phyloP scores from a whole-genome alignment of 441 rosid species.

The Brassica hybrid region DNA sequence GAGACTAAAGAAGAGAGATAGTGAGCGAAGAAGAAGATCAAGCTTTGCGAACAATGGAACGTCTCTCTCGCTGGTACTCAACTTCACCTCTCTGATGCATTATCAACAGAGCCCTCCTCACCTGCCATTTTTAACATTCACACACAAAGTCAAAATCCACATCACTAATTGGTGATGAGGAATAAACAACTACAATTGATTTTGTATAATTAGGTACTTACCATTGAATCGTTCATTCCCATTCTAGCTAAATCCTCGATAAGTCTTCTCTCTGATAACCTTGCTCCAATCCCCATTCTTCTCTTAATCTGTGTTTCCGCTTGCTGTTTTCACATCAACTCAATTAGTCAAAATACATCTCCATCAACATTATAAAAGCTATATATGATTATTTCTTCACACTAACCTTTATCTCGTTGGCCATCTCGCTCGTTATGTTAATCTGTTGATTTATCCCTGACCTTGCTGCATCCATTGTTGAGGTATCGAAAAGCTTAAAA shows the following conservation, averaged over 20 bases:
- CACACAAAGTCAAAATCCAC: slow-evolving; percentile 14
- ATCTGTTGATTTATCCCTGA: slow-evolving; percentile 94
- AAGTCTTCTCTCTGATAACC: slow-evolving; percentile 86
- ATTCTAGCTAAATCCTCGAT: slow-evolving; percentile 83
- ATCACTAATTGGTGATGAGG: background rate
- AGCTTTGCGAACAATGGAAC: slow-evolving; percentile 76
- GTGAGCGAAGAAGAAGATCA: slow-evolving; percentile 35
- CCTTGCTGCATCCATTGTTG: slow-evolving; percentile 96
- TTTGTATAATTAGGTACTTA: too few relatives aligned
- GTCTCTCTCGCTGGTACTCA: slow-evolving; percentile 90
- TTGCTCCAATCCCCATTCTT: slow-evolving; percentile 87
- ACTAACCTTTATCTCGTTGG: slow-evolving; percentile 76
- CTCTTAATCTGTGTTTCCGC: slow-evolving; percentile 95
- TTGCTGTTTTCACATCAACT: slow-evolving; percentile 55
- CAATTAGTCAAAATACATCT: slow-evolving; percentile 4
- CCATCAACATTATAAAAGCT: background rate
- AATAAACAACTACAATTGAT: too few relatives aligned
- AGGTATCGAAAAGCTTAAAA: slow-evolving; percentile 81
- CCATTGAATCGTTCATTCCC: slow-evolving; percentile 93
- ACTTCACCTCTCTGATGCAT: slow-evolving; percentile 99
- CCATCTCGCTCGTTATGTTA: slow-evolving; percentile 78
- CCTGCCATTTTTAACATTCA: slow-evolving; percentile 50
- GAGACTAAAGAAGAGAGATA: background rate
- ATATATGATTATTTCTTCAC: background rate
- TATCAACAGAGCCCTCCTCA: slow-evolving; percentile 88